phyloP scores from a whole-genome alignment of 208 protist species.

The Naegleria gruberi region DNA sequence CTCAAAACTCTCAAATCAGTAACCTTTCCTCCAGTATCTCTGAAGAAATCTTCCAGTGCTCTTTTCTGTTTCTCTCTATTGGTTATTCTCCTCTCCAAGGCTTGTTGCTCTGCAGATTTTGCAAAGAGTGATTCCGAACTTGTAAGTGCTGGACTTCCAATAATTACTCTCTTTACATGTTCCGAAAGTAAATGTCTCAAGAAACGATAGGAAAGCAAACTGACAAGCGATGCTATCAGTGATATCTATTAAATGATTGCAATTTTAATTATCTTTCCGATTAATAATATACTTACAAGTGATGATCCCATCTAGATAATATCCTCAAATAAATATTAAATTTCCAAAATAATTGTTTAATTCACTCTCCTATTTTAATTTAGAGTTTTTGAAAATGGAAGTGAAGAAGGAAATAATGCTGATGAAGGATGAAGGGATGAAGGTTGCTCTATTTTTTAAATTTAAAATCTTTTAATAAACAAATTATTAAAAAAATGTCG shows the following conservation, averaged over 20 bases:
- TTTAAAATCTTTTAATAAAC: too few relatives aligned
- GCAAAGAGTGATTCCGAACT: neutral
- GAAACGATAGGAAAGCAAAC: neutral
- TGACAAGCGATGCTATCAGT: neutral
- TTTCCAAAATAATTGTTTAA: too few relatives aligned
- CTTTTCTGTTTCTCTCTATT: neutral
- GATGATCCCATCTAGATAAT: too few relatives aligned
- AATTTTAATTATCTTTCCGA: too few relatives aligned
- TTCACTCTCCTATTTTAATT: too few relatives aligned
- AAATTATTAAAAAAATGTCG: too few relatives aligned
- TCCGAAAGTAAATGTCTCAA: neutral
- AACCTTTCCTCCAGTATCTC: conserved; percentile 21
- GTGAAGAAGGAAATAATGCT: too few relatives aligned
- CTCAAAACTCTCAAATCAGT: conserved; percentile 22
- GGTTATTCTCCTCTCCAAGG: neutral
- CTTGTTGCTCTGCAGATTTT: neutral
- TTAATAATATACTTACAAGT: too few relatives aligned
- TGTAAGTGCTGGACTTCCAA: neutral
- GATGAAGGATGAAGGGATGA: too few relatives aligned
- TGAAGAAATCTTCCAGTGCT: neutral
- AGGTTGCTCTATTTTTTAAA: too few relatives aligned
- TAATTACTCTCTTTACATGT: neutral
- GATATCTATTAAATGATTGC: neutral
- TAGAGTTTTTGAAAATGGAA: too few relatives aligned
- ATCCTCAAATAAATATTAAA: too few relatives aligned